Conservation (phyloP, 306 rosid species). For the Alnus rubra region DNA sequence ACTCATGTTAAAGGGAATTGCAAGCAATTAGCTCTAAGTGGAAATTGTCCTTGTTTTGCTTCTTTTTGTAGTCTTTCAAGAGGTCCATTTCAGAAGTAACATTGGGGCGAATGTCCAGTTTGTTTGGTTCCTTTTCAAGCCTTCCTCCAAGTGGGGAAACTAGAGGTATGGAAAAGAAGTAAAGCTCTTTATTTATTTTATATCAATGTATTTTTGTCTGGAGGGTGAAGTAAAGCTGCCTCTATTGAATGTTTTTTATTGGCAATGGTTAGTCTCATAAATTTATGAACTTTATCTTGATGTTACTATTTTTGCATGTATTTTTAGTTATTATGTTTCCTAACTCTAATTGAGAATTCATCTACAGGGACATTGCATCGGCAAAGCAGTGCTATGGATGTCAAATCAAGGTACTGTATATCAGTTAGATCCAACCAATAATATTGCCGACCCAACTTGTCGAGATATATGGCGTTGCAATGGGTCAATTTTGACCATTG, state of each 20-base stretch:
- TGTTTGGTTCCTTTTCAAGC: slow-evolving; percentile 66
- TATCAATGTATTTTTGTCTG: not conserved
- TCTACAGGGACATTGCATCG: slow-evolving; percentile 47
- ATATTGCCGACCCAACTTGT: not conserved
- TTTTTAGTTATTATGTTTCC: slow-evolving; percentile 7
- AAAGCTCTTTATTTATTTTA: not conserved
- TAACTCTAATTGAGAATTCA: slow-evolving; percentile 19
- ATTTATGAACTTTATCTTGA: slow-evolving; percentile 3
- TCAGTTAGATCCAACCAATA: not conserved
- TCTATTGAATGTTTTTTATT: not conserved
- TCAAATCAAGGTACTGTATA: slow-evolving; percentile 39
- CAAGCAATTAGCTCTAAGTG: slow-evolving; percentile 16
- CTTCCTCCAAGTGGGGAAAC: slow-evolving; percentile 58
- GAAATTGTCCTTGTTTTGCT: slow-evolving; percentile 32
- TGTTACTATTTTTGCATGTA: not conserved
- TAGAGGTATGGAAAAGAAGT: slow-evolving; percentile 50
- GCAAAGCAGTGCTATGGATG: slow-evolving; percentile 41
- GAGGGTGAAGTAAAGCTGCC: not conserved
- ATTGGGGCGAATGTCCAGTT: slow-evolving; percentile 59
- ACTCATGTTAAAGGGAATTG: not conserved
- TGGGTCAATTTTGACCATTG: not conserved
- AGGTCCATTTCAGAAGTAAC: slow-evolving; percentile 78
- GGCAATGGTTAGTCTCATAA: slow-evolving; percentile 4
- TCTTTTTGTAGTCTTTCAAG: slow-evolving; percentile 51
- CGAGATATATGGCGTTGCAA: not conserved